phyloP scores from a whole-genome alignment of 1,284 basidiomycete species.

The Fomitopsis palustris region DNA sequence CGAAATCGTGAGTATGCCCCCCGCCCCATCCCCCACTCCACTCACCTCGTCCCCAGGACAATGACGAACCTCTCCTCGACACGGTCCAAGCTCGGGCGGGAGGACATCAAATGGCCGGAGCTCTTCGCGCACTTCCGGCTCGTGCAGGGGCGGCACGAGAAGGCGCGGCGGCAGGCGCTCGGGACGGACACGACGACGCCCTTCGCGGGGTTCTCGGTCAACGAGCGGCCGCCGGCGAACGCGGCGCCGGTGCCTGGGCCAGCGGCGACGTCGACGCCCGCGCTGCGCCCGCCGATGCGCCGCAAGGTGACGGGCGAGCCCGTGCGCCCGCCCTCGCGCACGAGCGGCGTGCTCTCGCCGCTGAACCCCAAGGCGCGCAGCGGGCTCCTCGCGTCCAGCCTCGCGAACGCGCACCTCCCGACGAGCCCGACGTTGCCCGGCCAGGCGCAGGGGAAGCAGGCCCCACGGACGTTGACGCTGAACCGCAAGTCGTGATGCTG shows the following conservation, averaged over 20 bases:
- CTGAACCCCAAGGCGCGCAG: constrained; percentile 65
- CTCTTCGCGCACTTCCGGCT: constrained; percentile 83
- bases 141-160: constrained; percentile 85
- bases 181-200: constrained; percentile 45
- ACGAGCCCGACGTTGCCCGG: constrained; percentile 33
- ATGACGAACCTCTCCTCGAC: constrained; percentile 38
- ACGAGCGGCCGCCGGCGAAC: constrained; percentile 2
- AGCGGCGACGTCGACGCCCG: constrained; percentile 11
- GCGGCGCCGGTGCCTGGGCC: too few species aligned
- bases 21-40: background rate
- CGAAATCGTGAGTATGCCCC: constrained; percentile 56
- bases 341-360: constrained; percentile 57
- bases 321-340: constrained; percentile 29
- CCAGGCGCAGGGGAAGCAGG: constrained; percentile 44
- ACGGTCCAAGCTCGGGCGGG: constrained; percentile 75
- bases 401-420: constrained; percentile 19
- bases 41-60: constrained; percentile 17
- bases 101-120: constrained; percentile 94
- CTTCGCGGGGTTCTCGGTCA: constrained; percentile 39
- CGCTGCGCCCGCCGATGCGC: constrained; percentile 44
- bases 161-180: constrained; percentile 68
- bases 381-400: constrained; percentile 34
- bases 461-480: constrained; percentile 43
- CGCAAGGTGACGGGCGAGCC: constrained; percentile 48
- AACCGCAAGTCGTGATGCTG: constrained; percentile 35